These are phyloP conservation scores for Chlamydomonas asymmetrica DNA, from an alignment of 139 green algal species.

Conservation along the genomic window DNA sequence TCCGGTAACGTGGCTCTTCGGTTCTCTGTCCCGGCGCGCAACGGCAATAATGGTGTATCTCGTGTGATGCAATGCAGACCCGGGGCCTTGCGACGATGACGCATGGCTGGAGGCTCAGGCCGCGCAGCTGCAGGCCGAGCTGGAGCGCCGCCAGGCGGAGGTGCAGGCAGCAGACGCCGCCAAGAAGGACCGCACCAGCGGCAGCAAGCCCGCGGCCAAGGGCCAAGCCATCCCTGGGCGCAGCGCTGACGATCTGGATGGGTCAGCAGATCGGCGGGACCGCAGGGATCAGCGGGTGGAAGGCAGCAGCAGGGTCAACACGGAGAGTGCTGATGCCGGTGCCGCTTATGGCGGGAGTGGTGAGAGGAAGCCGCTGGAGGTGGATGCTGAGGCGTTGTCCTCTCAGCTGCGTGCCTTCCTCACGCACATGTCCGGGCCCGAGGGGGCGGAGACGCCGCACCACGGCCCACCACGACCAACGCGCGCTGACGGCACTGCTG, in stretches of 20 bases:
- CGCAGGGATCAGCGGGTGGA: background rate
- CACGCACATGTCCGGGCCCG: conserved; percentile 23
- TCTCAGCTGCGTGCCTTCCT: conserved; percentile 29
- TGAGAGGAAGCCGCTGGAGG: background rate
- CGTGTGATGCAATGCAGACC: too few relatives aligned
- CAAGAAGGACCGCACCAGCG: background rate
- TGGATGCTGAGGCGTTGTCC: conserved; percentile 36
- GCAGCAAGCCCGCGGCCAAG: background rate
- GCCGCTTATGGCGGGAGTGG: too few relatives aligned
- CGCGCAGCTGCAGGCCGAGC: conserved; percentile 23
- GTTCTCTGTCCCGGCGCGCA: too few relatives aligned
- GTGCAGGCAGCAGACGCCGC: background rate
- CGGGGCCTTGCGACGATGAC: conserved; percentile 20
- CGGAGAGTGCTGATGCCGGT: too few relatives aligned
- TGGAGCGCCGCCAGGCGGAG: conserved; percentile 11
- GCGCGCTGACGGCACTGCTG: too few relatives aligned
- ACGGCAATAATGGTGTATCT: too few relatives aligned
- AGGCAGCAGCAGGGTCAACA: too few relatives aligned
- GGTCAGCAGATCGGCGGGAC: background rate
- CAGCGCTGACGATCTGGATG: background rate
- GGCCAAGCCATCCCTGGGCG: background rate
- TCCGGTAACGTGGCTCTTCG: too few relatives aligned
- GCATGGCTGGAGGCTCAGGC: conserved; percentile 25
- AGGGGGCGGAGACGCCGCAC: conserved; percentile 25
- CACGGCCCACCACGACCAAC: too few relatives aligned